Base-by-base conservation (phyloP, 2,329 filamentous ascomycete species). In the Penicillium sp. region DNA sequence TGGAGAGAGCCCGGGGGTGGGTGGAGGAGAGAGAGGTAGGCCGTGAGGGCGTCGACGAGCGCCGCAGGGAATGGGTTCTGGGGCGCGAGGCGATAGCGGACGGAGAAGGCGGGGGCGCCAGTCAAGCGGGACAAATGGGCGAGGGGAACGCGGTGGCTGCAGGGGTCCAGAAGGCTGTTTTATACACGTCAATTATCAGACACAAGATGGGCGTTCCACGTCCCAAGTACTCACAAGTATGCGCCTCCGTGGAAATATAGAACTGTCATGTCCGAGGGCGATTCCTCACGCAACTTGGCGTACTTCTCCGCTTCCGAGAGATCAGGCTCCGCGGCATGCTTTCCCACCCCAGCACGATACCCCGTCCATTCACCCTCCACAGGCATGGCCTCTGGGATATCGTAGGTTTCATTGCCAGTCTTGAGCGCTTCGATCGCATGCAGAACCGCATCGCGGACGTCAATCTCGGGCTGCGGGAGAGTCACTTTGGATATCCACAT, bases 401-500 rank as follows among this genome's bases (percentile, higher is more conserved):
- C 64, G 43, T 72, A 77, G 10, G 68, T 73, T 56, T 76, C 75
- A 11, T 60, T 62, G 2, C 72, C 75, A 2, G 68, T 61, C 51
- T 73, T 75, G 24, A 77, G 63, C 24, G 69, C 62, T 45, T 75
- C 68, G 40, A 79, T 73, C 10, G 73, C 75, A 42, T 65, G 64
- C 7, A 74, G 47, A 14, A 79, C 64, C 2, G 72, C 71, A 27
- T 71, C 66, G 44, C 69, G 68, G 9, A 76, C 69, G 43, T 71
- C 71, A 78, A 83, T 54, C 44, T 74, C 80, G 0, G 83, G 88
- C 2, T 76, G 75, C 0, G 85, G 83, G 14, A 91, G 76, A 0
- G 81, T 83, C 40, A 89, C 86, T 51, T 85, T 88, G 64, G 86
- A 87, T 22, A 96, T 81, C 92, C 92, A 97, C 60, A 94, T 85